Conservation (phyloP, 179 eudicot genomes). For the Amaranthus tricolor region DNA sequence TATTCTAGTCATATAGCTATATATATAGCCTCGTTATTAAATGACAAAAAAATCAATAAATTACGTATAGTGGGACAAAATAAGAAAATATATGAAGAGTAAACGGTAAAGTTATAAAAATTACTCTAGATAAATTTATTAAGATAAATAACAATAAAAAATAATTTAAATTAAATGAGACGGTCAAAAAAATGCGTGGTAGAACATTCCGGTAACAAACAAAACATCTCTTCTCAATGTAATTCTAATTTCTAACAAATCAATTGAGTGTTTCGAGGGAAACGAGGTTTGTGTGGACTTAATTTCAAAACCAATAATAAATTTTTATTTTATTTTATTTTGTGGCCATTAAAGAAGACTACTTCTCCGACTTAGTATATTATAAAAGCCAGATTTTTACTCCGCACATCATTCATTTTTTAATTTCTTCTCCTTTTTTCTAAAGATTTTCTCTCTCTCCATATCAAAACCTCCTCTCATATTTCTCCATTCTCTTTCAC, state of each 20-base stretch:
- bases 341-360: no score
- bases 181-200: neutral
- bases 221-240: neutral
- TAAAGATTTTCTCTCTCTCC: constrained; percentile 12
- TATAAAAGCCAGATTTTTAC: neutral
- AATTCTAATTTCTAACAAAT: neutral
- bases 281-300: constrained; percentile 43
- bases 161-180: neutral
- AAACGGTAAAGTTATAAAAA: no score
- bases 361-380: neutral
- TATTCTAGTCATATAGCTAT: no score
- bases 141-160: no score
- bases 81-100: no score
- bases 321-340: no score
- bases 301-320: neutral
- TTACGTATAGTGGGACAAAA: no score
- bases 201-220: neutral
- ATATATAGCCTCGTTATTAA: no score
- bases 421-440: neutral
- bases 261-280: constrained; percentile 26
- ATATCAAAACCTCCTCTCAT: constrained; percentile 7
- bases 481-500: neutral
- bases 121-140: no score
- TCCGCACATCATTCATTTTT: constrained; percentile 9
- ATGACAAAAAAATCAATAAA: no score